Base-by-base conservation (phyloP, 1,284 basidiomycete species). In the Austroboletus niveus region DNA sequence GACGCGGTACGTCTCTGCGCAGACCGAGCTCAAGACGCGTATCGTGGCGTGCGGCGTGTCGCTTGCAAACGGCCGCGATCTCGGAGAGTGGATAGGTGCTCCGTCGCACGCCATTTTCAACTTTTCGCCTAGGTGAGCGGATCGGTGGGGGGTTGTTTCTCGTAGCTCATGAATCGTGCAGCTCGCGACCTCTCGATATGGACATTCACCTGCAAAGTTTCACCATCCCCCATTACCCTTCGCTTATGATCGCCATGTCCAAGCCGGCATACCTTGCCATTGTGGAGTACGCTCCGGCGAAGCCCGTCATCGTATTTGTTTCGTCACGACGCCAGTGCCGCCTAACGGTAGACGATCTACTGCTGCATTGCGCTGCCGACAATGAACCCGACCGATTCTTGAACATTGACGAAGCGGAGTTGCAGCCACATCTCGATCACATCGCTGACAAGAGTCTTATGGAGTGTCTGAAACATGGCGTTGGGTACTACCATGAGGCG, bases 191-290 rank as follows among this genome's bases (percentile, higher is more conserved):
- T 3, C 76, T 98, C 3, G 95, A 98, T 55, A 90, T 99, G 84
- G 95, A 99, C 60, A 96, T 99, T 45, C 96, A 99, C 64, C 75
- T 99, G 8, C 96, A 98, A 68, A 94, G 89, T 43, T 99, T 98
- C 78, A 86, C 83, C 42, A 92, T 97, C 41, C 92, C 95, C 10
- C 97, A 99, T 65, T 98, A 97, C 84, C 95, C 97, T 0, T 97
- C 93, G 0, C 77, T 99, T 49, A 99, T 99, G 96, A 92, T 99
- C 53, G 84, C 94, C 32, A 99, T 99, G 97, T 96, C 95, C 27
- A 99, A 99, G 69, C 97, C 96, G 0, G 92, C 95, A 0, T 99
- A 98, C 68, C 82, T 99, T 14, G 87, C 95, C 29, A 92, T 98
- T 59, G 76, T 88, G 40, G 96, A 99, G 68, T 87, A 96, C 63